A percentile compares a stretch with the other conserved stretches of the same genome.
Conservation (phyloP, 1,139 yeast genomes). For the Diutina rugosa region DNA sequence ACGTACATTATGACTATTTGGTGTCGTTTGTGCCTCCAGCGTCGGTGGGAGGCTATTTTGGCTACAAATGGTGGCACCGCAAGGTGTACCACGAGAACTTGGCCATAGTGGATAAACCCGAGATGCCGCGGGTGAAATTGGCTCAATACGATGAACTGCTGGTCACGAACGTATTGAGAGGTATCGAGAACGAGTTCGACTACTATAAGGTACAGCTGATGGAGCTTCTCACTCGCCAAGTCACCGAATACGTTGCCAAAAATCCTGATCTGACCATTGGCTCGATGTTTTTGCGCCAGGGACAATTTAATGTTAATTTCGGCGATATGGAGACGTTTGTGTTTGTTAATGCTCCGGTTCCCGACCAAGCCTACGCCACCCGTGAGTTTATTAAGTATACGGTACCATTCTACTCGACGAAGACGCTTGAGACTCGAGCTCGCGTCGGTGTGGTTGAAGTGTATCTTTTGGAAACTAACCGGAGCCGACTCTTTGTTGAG, state of each 20-base stretch:
- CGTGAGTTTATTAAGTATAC: slow-evolving; percentile 20
- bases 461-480: slow-evolving; percentile 13
- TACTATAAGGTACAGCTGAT: slow-evolving; percentile 18
- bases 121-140: slow-evolving; percentile 11
- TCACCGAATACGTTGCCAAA: slow-evolving; percentile 11
- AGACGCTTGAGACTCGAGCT: slow-evolving; percentile 8
- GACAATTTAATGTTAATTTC: slow-evolving; percentile 16
- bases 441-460: slow-evolving; percentile 23
- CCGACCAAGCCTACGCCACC: not conserved
- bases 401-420: slow-evolving; percentile 16
- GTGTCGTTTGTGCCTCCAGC: slow-evolving; percentile 27
- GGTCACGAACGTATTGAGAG: slow-evolving; percentile 17
- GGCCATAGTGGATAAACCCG: slow-evolving; percentile 4
- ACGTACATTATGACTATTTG: slow-evolving; percentile 22
- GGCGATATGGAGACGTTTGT: slow-evolving; percentile 19
- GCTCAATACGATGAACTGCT: slow-evolving; percentile 21
- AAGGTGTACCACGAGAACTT: slow-evolving; percentile 6
- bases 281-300: slow-evolving; percentile 13
- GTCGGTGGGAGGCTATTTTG: slow-evolving; percentile 15
- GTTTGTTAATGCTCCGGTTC: slow-evolving; percentile 6
- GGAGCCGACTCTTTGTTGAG: slow-evolving; percentile 4
- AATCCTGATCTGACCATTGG: slow-evolving; percentile 2
- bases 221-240: slow-evolving; percentile 13
- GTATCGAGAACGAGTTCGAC: slow-evolving; percentile 27
- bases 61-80: slow-evolving; percentile 9